Evolutionary conservation across 768 basidiomycete species (phyloP), one percentile per base, ranked within the genome.

Genomic region (Pholiota microspora): DNA sequence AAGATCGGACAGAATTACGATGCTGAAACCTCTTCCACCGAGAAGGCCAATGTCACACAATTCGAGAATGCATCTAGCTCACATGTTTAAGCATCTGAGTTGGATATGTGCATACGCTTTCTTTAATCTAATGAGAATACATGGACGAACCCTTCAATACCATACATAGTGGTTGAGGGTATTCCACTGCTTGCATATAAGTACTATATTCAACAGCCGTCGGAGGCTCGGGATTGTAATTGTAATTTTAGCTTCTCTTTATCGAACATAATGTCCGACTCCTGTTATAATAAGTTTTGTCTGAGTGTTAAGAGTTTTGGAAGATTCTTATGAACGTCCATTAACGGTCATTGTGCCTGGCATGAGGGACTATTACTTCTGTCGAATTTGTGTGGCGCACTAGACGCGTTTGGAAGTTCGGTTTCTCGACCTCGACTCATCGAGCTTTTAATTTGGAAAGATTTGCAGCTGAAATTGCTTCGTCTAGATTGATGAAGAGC

Each of bases 41-140:
- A 62, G 45, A 64, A 64, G 16, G 55, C 59, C 32, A 60, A 34
- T 21, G 55, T 58, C 25, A 53, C 48, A 10, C 54, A 54, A 13
- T 60, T 46, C 31, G 63, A 64, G 51, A 48, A 62, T 27, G 38
- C 56, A 2, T 44, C 29, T 7, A 21, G 23, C 28, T 51, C 42
- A 51, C 21, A 44, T 40, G 51, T 18, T 44, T 35, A 31, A 16
- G n/a, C 38, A 23, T 44, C 5, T 24, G 16, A 21, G 15, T 23
- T 3, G n/a, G 21, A 21, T 42, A 42, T 42, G 3, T 10, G 18
- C 16, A 6, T 31, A 31, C 12, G 6, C 29, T 31, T 31, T 12
- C 29, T 31, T 31, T 31, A 31, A 31, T 12, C 12, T 42, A 42
- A 12, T 23, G n/a, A 23, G 10, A 16, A 42, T 42, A 23, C 40